Evolutionary conservation across 805 yeast species (phyloP).

Genomic region (Hanseniaspora valbyensis): DNA sequence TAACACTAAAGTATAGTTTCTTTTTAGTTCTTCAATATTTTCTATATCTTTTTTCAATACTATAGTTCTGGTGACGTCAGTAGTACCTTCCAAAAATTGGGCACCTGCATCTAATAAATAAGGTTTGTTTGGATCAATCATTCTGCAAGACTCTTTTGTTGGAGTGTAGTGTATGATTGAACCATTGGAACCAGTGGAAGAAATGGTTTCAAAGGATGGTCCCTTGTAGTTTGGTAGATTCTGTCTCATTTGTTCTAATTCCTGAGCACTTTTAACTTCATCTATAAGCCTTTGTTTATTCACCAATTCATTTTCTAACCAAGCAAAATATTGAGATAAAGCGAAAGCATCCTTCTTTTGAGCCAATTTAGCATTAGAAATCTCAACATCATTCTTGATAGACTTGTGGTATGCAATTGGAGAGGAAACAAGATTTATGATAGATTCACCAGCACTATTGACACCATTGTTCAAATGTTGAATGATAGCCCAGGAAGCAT

Average conservation of each 20-base stretch:
- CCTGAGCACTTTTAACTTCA: slow-evolving; percentile 57
- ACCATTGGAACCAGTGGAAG: slow-evolving; percentile 65
- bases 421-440: slow-evolving; percentile 35
- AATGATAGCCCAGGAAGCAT: slow-evolving; percentile 59
- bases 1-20: slow-evolving; percentile 70
- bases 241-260: slow-evolving; percentile 45
- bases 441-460: not conserved
- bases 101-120: slow-evolving; percentile 85
- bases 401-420: slow-evolving; percentile 63
- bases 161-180: slow-evolving; percentile 72
- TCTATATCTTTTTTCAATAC: slow-evolving; percentile 50
- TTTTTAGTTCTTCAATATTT: slow-evolving; percentile 37
- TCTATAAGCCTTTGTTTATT: slow-evolving; percentile 36
- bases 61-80: slow-evolving; percentile 85
- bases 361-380: slow-evolving; percentile 58
- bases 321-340: slow-evolving; percentile 59
- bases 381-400: slow-evolving; percentile 62
- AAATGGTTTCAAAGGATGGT: slow-evolving; percentile 63
- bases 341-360: slow-evolving; percentile 81
- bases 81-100: slow-evolving; percentile 87
- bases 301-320: slow-evolving; percentile 59
- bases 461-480: slow-evolving; percentile 34
- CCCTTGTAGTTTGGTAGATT: slow-evolving; percentile 50
- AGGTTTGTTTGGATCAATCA: slow-evolving; percentile 55
- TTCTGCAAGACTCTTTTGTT: slow-evolving; percentile 42